Evolutionary conservation across 1,139 yeast species (phyloP), one percentile per base, ranked within the genome.

Genomic region (Geotrichum phurueaensis): DNA sequence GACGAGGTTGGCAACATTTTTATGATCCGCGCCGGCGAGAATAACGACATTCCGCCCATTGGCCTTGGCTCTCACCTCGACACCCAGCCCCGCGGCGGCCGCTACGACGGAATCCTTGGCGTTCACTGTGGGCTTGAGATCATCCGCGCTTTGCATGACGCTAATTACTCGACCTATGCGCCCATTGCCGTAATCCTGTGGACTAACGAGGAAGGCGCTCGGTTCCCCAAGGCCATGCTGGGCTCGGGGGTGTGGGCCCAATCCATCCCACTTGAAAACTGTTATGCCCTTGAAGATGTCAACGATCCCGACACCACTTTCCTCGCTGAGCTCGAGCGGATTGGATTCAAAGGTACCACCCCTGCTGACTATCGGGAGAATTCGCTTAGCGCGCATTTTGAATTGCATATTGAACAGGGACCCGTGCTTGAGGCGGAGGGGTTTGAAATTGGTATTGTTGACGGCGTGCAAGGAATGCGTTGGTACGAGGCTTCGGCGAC

Each of bases 141-240:
- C 4, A 70, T 86, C 64, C 75, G 89, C 63, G 84, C 90, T 2
- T 72, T 86, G 67, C 82, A 84, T 63, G 89, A 84, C 15, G 82
- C 84, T 70, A 73, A 78, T 50, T 79, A 74, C 66, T 76, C 76
- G 20, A 89, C 92, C 15, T 79, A 84, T 60, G 85, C 78, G 63
- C 91, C 90, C 13, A 79, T 86, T 60, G 85, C 86, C 3, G 78
- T 84, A 9, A 78, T 86, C 54, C 78, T 83, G 69, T 86, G 92
- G 92, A 84, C 86, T 68, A 86, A 86, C 68, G 92, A 86, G 70
- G 92, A 86, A 75, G 92, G 92, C 54, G 90, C 91, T 0, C 74
- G 92, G 57, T 86, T 86, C 69, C 88, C 91, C 6, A 78, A 81
- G 73, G 79, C 86, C 51, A 79, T 84, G 72, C 83, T 85, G 80